phyloP scores from a whole-genome alignment of 805 yeast species.

The Ogataea nitratoaversa region DNA sequence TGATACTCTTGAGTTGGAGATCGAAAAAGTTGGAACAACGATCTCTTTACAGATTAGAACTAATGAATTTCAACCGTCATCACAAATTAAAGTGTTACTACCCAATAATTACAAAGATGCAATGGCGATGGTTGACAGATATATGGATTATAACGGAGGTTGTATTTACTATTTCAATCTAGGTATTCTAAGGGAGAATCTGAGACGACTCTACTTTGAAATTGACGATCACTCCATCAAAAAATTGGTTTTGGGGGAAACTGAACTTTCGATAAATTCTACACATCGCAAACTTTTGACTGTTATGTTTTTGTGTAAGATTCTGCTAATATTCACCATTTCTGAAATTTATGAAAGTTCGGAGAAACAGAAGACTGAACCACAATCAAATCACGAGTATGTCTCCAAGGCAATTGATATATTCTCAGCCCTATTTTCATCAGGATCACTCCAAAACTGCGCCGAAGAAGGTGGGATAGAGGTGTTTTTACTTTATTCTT shows the following conservation, averaged over 20 bases:
- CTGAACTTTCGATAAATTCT: constrained; percentile 17
- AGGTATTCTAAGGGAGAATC: constrained; percentile 57
- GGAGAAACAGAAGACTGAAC: neutral
- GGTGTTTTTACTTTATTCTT: constrained; percentile 60
- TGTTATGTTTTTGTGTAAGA: constrained; percentile 68
- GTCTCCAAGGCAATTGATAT: constrained; percentile 62
- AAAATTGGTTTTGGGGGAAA: neutral
- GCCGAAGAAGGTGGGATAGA: constrained; percentile 71
- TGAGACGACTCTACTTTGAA: constrained; percentile 51
- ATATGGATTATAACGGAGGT: constrained; percentile 67
- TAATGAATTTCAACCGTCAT: neutral
- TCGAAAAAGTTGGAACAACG: neutral
- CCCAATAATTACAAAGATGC: constrained; percentile 64
- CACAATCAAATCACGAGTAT: neutral
- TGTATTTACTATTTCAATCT: constrained; percentile 75
- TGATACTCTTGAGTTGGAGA: neutral
- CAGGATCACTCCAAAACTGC: constrained; percentile 63
- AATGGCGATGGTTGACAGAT: constrained; percentile 59
- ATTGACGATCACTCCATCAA: constrained; percentile 7
- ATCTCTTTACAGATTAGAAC: neutral
- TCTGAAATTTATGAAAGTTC: constrained; percentile 65
- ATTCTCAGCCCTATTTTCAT: constrained; percentile 63
- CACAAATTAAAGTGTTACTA: constrained; percentile 46
- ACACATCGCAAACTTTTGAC: constrained; percentile 47
- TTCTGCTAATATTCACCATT: constrained; percentile 58